Conservation (phyloP, 1,284 basidiomycete species). For the Irpex sp. region DNA sequence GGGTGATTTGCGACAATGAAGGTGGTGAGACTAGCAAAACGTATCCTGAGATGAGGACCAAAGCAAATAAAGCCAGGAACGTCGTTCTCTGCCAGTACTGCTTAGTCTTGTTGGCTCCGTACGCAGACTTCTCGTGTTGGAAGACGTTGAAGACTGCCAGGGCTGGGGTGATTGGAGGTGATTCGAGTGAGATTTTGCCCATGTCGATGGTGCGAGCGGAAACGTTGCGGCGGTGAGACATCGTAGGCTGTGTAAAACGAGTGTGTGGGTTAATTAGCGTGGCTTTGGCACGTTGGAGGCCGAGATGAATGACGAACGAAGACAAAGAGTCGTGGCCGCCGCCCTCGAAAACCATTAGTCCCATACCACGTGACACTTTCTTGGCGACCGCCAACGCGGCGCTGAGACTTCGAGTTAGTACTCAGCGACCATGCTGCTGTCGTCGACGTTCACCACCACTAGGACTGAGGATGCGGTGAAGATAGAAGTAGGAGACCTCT, state of each 20-base stretch:
- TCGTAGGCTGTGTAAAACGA: constrained; percentile 13
- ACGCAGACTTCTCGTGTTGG: constrained; percentile 5
- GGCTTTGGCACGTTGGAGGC: constrained; percentile 1
- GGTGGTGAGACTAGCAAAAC: constrained; percentile 48
- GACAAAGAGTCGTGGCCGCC: neutral
- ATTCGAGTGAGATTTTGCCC: constrained; percentile 22
- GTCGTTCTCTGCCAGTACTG: constrained; percentile 41
- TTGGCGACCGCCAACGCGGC: no score
- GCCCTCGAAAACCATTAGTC: neutral
- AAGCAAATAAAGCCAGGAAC: constrained; percentile 46
- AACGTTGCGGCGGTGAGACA: constrained; percentile 31
- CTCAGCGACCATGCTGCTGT: no score
- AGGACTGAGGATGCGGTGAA: no score
- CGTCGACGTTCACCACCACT: no score
- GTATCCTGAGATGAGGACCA: constrained; percentile 49
- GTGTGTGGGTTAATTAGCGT: constrained; percentile 14
- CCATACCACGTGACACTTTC: no score
- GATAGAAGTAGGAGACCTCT: no score
- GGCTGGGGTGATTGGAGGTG: constrained; percentile 27
- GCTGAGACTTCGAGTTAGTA: no score
- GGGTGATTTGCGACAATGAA: constrained; percentile 36
- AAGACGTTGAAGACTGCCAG: constrained; percentile 23
- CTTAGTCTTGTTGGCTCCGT: constrained; percentile 22
- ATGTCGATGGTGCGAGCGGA: constrained; percentile 28
- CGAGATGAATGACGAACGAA: constrained; percentile 12